Evolutionary conservation across 805 yeast genomes (phyloP).

Genomic region (Kluyveromyces siamensis): DNA sequence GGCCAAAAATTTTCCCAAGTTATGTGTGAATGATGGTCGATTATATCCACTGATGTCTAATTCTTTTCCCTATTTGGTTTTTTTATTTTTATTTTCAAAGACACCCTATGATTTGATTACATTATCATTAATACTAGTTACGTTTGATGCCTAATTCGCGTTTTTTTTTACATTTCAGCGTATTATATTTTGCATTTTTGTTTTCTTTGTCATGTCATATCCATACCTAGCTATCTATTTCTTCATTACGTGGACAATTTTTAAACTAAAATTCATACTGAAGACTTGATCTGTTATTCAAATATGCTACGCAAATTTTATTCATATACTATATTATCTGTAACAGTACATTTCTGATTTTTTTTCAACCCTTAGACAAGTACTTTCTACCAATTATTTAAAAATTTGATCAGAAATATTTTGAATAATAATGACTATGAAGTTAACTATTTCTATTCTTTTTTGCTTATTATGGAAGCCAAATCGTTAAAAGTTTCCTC

Average conservation of each 20-base stretch:
- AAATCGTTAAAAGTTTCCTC: constrained; percentile 49
- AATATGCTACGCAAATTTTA: background rate
- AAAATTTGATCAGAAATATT: too few species aligned
- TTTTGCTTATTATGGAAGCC: constrained; percentile 34
- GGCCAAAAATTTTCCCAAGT: background rate
- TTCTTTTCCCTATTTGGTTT: background rate
- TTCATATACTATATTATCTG: background rate
- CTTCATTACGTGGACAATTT: background rate
- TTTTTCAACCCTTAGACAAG: background rate
- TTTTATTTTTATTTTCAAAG: background rate
- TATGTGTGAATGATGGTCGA: background rate
- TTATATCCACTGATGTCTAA: background rate
- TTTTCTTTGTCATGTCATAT: constrained; percentile 1
- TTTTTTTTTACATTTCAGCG: background rate
- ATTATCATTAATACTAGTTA: background rate
- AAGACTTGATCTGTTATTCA: background rate
- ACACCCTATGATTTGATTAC: background rate
- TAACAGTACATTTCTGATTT: constrained; percentile 2
- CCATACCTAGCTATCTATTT: background rate
- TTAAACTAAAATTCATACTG: background rate
- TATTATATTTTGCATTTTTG: constrained; percentile 5
- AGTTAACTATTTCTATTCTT: constrained; percentile 7
- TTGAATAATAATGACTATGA: too few species aligned
- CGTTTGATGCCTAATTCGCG: background rate
- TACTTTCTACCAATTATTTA: background rate